Percentiles rank a stretch among this genome's conserved stretches.
These are phyloP conservation scores for Celoporthe dispersa DNA, from an alignment of 2,329 filamentous ascomycete genomes.

Conservation along the genomic window DNA sequence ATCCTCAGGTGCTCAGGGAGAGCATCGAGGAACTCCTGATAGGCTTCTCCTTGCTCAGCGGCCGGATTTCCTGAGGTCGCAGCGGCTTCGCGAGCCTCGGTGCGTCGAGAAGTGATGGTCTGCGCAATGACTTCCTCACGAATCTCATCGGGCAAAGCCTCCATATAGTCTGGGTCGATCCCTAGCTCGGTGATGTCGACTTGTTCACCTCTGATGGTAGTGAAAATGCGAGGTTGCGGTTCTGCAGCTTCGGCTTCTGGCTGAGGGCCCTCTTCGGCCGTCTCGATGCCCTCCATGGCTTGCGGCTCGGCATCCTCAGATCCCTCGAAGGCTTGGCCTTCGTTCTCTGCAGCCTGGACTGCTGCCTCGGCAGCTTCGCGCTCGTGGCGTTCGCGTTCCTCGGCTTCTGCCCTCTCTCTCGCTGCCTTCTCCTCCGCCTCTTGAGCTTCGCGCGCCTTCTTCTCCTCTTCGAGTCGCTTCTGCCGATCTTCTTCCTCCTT, in stretches of 20 bases:
- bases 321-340: slow-evolving; percentile 47
- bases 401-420: slow-evolving; percentile 71
- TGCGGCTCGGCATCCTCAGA: slow-evolving; percentile 46
- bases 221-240: slow-evolving; percentile 71
- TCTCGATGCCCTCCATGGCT: slow-evolving; percentile 69
- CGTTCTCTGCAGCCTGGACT: slow-evolving; percentile 38
- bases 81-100: slow-evolving; percentile 71
- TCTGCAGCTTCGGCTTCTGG: slow-evolving; percentile 45
- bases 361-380: slow-evolving; percentile 65
- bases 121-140: slow-evolving; percentile 94
- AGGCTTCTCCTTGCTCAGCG: slow-evolving; percentile 79
- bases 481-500: slow-evolving; percentile 63
- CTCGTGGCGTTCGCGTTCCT: slow-evolving; percentile 66
- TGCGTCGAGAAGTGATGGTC: slow-evolving; percentile 81
- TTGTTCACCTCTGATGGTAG: slow-evolving; percentile 82
- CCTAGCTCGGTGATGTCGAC: slow-evolving; percentile 93
- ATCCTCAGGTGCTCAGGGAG: slow-evolving; percentile 87
- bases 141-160: slow-evolving; percentile 96
- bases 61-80: slow-evolving; percentile 53
- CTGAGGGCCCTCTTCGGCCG: slow-evolving; percentile 40
- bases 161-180: slow-evolving; percentile 92
- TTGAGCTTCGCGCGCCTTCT: slow-evolving; percentile 69
- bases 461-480: slow-evolving; percentile 68
- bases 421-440: slow-evolving; percentile 71
- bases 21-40: slow-evolving; percentile 91